These are phyloP conservation scores for Ophioceras dolichostomum DNA, from an alignment of 2,329 filamentous ascomycete species.

Conservation along the genomic window DNA sequence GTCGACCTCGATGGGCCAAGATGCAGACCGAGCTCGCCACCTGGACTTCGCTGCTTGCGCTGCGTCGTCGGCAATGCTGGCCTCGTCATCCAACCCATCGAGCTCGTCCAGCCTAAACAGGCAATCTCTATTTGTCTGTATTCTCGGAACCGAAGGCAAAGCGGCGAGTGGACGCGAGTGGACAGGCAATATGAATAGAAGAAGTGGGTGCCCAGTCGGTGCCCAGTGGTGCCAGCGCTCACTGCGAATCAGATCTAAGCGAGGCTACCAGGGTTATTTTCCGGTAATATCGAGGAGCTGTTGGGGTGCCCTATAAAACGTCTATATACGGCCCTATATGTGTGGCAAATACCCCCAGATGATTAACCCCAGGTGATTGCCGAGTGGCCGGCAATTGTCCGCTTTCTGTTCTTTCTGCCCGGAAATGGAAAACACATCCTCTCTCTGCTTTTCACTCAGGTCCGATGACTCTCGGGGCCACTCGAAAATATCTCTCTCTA, in stretches of 20 bases:
- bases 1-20: too few relatives aligned
- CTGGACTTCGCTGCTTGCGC: too few relatives aligned
- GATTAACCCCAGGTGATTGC: background rate
- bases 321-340: background rate
- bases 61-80: too few relatives aligned
- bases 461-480: too few relatives aligned
- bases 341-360: background rate
- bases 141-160: background rate
- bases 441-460: too few relatives aligned
- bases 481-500: too few relatives aligned
- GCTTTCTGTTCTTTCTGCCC: background rate
- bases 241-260: background rate
- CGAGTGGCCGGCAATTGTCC: background rate
- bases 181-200: background rate
- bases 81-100: too few relatives aligned
- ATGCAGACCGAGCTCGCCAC: too few relatives aligned
- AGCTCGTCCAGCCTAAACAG: too few relatives aligned
- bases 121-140: background rate
- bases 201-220: background rate
- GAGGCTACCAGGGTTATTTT: background rate
- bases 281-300: background rate
- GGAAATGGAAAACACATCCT: too few relatives aligned
- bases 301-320: background rate
- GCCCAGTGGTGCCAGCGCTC: background rate
- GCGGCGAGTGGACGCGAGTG: background rate